Evolutionary conservation across 2,329 filamentous ascomycete genomes (phyloP), one percentile per base, ranked within the genome.

Genomic region (Ceratocystis variospora): DNA sequence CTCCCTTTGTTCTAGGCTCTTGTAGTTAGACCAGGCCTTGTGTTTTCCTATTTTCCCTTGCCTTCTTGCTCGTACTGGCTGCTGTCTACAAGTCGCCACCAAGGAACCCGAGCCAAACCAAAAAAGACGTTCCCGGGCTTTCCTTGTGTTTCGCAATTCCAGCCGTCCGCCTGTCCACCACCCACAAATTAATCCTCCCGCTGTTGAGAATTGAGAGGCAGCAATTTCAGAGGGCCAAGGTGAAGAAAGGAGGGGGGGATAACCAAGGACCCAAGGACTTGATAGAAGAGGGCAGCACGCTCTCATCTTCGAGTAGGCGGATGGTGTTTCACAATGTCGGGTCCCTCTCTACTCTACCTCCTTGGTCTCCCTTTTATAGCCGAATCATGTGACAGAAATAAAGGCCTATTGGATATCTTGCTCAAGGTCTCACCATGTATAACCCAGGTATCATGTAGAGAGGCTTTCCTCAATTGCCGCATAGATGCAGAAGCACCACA

Each of bases 131-230:
- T 37, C 55, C 55, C 55, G 17, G 25, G 5, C 15, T 22, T 37
- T 31, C 15, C 25, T 59, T 37, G 55, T 59, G 25, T 59, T 59
- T 59, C 55, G 25, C 31, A 15, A 33, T 59, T 37, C 15, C 55
- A 37, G 25, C 31, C 53, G 28, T n/a, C 53, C 53, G 53, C 53
- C 10, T 31, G 33, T 31, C 55, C 55, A 59, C 55, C 55, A 59
- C 28, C 55, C 55, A 59, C 55, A 59, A 37, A 33, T 10, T 59
- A 59, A 59, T 59, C 55, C 55, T 59, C 12, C 55, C 55, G 25
- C 55, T 59, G 17, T 31, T 59, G 8, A 28, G 50, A 15, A 37
- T 8, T n/a, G 28, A 33, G 53, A 59, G 55, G 55, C 12, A 1
- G 37, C 37, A 41, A 15, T 15, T 41, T 41, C 15, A 41, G 37